Conservation (phyloP, 805 yeast genomes). For the Lachancea cidri region DNA sequence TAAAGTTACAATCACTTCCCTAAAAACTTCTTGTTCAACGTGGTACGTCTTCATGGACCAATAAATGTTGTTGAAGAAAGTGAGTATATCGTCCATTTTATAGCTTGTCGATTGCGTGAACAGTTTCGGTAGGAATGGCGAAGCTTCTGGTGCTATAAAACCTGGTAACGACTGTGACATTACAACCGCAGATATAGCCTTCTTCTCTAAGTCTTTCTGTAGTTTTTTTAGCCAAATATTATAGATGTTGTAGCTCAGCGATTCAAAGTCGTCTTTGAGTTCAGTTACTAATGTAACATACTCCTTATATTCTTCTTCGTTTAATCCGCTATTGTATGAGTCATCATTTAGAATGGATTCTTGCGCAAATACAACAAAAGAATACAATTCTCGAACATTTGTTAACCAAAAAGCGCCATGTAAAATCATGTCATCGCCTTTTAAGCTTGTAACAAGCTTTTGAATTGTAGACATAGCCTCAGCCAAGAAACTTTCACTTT, state of each 20-base stretch:
- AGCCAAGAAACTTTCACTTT: constrained; percentile 86
- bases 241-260: constrained; percentile 86
- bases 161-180: constrained; percentile 95
- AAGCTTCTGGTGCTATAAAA: constrained; percentile 77
- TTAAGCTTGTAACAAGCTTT: constrained; percentile 68
- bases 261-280: constrained; percentile 90
- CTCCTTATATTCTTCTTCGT: constrained; percentile 83
- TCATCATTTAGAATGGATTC: constrained; percentile 84
- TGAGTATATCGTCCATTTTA: constrained; percentile 91
- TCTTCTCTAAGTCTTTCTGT: constrained; percentile 84
- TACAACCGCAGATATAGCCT: constrained; percentile 92
- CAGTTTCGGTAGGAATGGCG: constrained; percentile 77
- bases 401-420: constrained; percentile 98
- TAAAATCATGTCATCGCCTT: constrained; percentile 81
- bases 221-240: constrained; percentile 96
- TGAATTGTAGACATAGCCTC: constrained; percentile 85
- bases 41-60: constrained; percentile 92
- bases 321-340: constrained; percentile 74
- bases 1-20: constrained; percentile 77
- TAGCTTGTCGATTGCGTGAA: constrained; percentile 66
- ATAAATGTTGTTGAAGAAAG: constrained; percentile 82
- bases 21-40: constrained; percentile 77
- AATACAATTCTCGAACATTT: constrained; percentile 89
- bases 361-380: constrained; percentile 92
- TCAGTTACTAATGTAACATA: constrained; percentile 84